These are phyloP conservation scores for Scorias spongiosa DNA, from an alignment of 2,329 filamentous ascomycete species.

Conservation along the genomic window DNA sequence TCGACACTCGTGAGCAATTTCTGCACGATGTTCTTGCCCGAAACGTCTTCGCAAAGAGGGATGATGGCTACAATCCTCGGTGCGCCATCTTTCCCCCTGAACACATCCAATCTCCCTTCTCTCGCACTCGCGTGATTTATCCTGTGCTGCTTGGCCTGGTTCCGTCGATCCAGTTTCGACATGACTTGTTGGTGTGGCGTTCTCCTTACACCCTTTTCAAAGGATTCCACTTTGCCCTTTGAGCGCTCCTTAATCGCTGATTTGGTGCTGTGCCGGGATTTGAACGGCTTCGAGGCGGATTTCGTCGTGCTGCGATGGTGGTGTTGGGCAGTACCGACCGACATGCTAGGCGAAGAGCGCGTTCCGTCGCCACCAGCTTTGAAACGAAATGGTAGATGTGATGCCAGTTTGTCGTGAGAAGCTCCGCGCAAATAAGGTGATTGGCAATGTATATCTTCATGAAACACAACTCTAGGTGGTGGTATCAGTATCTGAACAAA, in stretches of 20 bases:
- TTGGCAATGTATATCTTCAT: background rate
- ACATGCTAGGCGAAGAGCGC: constrained; percentile 57
- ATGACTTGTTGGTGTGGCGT: constrained; percentile 93
- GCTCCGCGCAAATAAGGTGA: background rate
- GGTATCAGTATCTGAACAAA: background rate
- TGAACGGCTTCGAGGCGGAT: constrained; percentile 74
- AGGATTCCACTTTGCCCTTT: constrained; percentile 67
- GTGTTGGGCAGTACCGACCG: constrained; percentile 39
- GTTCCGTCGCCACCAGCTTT: constrained; percentile 52
- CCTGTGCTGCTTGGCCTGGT: constrained; percentile 85
- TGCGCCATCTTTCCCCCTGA: constrained; percentile 72
- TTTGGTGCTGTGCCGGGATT: constrained; percentile 82
- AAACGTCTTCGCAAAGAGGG: constrained; percentile 60
- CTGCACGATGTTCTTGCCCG: constrained; percentile 50
- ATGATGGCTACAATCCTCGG: constrained; percentile 79
- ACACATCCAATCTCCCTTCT: constrained; percentile 62
- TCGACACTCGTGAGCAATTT: constrained; percentile 68
- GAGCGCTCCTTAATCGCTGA: constrained; percentile 66
- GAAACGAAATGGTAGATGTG: constrained; percentile 55
- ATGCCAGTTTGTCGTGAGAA: constrained; percentile 10
- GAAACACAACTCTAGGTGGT: too few relatives aligned
- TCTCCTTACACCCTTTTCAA: constrained; percentile 61
- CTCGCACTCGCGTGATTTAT: constrained; percentile 72
- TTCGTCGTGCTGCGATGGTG: constrained; percentile 92
- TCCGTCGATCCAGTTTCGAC: constrained; percentile 90